Evolutionary conservation across 768 basidiomycete species (phyloP), one percentile per base, ranked within the genome.

Genomic region (Mycena filopes): DNA sequence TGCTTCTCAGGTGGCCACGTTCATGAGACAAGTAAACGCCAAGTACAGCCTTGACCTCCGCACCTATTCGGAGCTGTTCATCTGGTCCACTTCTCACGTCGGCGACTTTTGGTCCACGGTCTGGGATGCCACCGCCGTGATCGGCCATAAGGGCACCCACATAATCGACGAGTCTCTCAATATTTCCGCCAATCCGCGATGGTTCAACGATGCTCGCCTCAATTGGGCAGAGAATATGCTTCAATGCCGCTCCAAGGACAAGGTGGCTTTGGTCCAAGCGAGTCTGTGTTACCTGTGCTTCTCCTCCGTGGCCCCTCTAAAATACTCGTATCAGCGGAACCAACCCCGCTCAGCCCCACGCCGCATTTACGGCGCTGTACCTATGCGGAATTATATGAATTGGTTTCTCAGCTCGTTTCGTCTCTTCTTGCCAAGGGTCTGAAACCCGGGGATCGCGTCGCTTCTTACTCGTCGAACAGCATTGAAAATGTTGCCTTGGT

Each of bases 151-250:
- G 75, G 89, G 88, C 55, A 66, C 65, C 46, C 83, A 86, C 74
- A 81, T 90, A 55, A 87, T 92, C 28, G 86, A 92, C 73, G 78
- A 76, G 36, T 41, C 73, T 26, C 84, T 86, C 11, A 74, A 76
- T 50, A 89, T 91, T 8, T 78, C 84, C 7, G 78, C 78, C 10
- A 93, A 92, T 75, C 91, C 92, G 38, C 59, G 81, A 10, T 94
- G 93, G 92, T 94, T 93, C 77, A 70, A 76, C 28, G 83, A 86
- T 54, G 88, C 92, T 4, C 80, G 76, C 33, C 76, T 94, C 48
- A 93, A 93, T 72, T 94, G 89, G 88, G 91, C 93, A 23, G 91
- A 94, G 79, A 93, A 94, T 72, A 89, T 93, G 86, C 79, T 94
- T 40, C 78, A 79, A 29, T 84, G 81, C 73, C 86, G 89, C 65